Base-by-base conservation (phyloP, 129 eudicot genomes). In the Saussurea involucrata region DNA sequence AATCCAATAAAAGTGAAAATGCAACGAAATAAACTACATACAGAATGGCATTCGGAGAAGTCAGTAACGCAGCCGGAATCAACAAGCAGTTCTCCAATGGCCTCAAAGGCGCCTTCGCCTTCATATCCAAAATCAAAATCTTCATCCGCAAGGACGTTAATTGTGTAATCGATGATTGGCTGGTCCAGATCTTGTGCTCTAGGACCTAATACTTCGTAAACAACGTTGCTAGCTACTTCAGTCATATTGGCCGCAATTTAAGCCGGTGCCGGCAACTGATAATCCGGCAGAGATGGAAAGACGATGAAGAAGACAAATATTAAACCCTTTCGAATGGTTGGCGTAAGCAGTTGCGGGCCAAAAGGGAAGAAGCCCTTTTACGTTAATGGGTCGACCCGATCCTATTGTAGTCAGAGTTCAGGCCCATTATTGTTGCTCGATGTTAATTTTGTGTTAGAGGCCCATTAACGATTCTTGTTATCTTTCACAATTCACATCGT, bases 101-200 rank as follows among this genome's bases (percentile, higher is more conserved):
- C 99, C 3, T 95, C 99, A 40, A 89, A 86, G 74, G 89, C 92
- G 68, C 97, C 97, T 74, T 91, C 97, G 29, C 99, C 99, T 25
- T 90, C 91, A 71, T 65, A 83, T 33, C 97, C 97, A 73, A 95
- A 92, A 86, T 95, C 99, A 77, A 95, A 95, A 53, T 95, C 99
- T 69, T 95, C 99, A 78, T 95, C 97, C 57, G 96, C 99, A 53
- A 95, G 92, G 76, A 95, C 99, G 36, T 95, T 95, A 49, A 95
- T 61, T 69, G 92, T 86, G 86, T 95, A 95, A 58, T 92, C 97
- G 70, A 95, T 82, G 32, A 95, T 95, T 12, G 97, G 97, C 79
- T 92, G 78, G 83, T 95, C 99, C 5, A 95, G 86, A 25, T 95
- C 99, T 20, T 74, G 80, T 2, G 86, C 82, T 49, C 88, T 77